Evolutionary conservation across 257 asterid species (phyloP).

Genomic region (Primulina eburnea): DNA sequence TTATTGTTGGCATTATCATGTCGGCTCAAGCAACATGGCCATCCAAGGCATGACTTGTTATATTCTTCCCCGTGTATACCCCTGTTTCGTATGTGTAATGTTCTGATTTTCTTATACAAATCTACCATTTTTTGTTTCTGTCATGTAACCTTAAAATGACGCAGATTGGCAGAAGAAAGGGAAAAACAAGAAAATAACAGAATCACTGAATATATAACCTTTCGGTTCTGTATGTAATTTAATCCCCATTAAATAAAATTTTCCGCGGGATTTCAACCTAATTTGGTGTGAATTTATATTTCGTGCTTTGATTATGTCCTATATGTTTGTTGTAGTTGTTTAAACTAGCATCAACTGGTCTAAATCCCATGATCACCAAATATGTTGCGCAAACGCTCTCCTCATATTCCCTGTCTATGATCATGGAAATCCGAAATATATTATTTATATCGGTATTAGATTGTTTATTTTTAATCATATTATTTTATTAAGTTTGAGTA

Average conservation of each 20-base stretch:
- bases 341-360: too few species aligned
- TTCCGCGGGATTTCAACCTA: background rate
- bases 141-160: background rate
- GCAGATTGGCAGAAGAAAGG: background rate
- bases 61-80: background rate
- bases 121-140: slow-evolving; percentile 16
- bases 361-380: background rate
- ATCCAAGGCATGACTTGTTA: slow-evolving; percentile 34
- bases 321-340: background rate
- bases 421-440: too few species aligned
- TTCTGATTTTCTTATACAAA: slow-evolving; percentile 14
- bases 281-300: background rate
- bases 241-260: slow-evolving; percentile 16
- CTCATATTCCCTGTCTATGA: too few species aligned
- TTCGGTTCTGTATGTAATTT: slow-evolving; percentile 23
- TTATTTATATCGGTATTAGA: too few species aligned
- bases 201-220: background rate
- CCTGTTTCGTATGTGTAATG: slow-evolving; percentile 24
- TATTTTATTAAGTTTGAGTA: too few species aligned
- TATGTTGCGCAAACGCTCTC: too few species aligned
- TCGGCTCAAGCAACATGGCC: slow-evolving; percentile 94
- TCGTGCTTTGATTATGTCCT: background rate
- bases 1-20: slow-evolving; percentile 79
- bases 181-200: slow-evolving; percentile 1
- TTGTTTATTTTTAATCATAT: too few species aligned